These are phyloP conservation scores for Micractinium conductrix DNA, from an alignment of 139 green algal species.

Conservation along the genomic window DNA sequence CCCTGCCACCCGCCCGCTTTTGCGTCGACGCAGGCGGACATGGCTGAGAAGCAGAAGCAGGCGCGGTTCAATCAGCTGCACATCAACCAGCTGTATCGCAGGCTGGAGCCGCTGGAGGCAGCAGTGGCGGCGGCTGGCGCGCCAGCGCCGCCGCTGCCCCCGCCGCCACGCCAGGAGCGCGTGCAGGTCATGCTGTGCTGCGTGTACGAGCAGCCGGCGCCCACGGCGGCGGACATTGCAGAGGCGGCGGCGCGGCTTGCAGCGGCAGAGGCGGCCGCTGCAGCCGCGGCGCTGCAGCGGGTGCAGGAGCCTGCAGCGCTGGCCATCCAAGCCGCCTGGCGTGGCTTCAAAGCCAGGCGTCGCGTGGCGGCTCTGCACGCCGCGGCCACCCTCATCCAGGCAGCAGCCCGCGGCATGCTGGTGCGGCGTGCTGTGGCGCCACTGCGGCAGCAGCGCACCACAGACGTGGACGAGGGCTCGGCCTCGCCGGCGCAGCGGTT, in stretches of 20 bases:
- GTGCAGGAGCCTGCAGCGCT: not conserved
- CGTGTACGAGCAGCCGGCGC: not conserved
- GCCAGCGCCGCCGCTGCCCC: not conserved
- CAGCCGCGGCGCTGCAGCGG: not conserved
- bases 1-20: too few species aligned
- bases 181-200: slow-evolving; percentile 8
- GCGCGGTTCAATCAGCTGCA: not conserved
- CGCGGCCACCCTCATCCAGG: not conserved
- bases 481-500: not conserved
- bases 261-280: not conserved
- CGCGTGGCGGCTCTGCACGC: not conserved
- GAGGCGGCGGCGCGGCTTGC: slow-evolving; percentile 9
- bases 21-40: not conserved
- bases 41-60: slow-evolving; percentile 17
- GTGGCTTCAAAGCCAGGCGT: not conserved
- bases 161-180: not conserved
- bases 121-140: not conserved
- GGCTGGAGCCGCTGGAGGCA: slow-evolving; percentile 27
- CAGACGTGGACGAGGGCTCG: not conserved
- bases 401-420: not conserved
- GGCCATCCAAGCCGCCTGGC: not conserved
- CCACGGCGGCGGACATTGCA: not conserved
- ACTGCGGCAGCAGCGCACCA: not conserved
- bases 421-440: not conserved
- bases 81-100: slow-evolving; percentile 1